Evolutionary conservation across 106 monocot species (phyloP).

Genomic region (Acorus calamus): DNA sequence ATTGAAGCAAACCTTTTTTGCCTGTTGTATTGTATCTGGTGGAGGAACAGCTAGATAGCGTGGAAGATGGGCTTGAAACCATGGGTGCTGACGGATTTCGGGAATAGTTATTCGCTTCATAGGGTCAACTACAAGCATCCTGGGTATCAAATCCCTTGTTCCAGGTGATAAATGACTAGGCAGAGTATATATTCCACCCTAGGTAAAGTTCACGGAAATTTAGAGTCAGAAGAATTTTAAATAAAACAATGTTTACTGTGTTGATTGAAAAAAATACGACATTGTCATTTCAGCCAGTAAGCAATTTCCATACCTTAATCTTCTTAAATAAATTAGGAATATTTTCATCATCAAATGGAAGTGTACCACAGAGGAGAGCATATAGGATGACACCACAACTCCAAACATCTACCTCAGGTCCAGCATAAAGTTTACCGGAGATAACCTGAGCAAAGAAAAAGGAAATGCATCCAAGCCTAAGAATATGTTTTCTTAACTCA

Average conservation of each 20-base stretch:
- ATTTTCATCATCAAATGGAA: conserved; percentile 49
- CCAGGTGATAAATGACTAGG: conserved; percentile 51
- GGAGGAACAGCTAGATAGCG: conserved; percentile 48
- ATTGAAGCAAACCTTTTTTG: conserved; percentile 31
- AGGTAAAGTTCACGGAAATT: neutral
- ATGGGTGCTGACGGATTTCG: conserved; percentile 48
- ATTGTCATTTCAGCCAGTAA: neutral
- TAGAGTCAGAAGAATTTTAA: neutral
- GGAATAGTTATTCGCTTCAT: conserved; percentile 50
- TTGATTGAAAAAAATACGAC: neutral
- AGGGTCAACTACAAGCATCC: conserved; percentile 55
- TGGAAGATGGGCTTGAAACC: conserved; percentile 48
- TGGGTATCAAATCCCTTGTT: conserved; percentile 55
- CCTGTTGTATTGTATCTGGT: conserved; percentile 40
- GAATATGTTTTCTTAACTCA: neutral
- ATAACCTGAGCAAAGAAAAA: conserved; percentile 17
- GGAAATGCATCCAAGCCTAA: neutral
- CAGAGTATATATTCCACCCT: conserved; percentile 58
- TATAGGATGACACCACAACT: conserved; percentile 20
- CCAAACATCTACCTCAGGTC: conserved; percentile 27
- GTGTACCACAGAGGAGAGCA: conserved; percentile 45
- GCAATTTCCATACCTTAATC: conserved; percentile 20
- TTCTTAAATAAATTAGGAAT: conserved; percentile 33
- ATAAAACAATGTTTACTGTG: neutral
- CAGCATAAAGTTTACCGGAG: conserved; percentile 34